Evolutionary conservation across 495 filamentous ascomycete genomes (phyloP).

Genomic region (Chaetomidium leptoderma): DNA sequence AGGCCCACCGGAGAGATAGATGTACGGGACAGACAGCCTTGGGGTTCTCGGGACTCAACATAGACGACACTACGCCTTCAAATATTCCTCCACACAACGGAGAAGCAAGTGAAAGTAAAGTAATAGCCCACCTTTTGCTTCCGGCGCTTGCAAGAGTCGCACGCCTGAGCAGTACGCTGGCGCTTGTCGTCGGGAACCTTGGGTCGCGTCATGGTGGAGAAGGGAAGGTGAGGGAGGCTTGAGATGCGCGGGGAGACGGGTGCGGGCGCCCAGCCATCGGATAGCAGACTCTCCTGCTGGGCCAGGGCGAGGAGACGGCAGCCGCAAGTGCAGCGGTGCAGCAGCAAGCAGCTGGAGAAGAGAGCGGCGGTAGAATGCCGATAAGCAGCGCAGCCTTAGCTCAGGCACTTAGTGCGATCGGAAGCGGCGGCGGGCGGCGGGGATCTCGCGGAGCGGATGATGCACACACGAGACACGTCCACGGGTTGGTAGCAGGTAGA

Average conservation of each 20-base stretch:
- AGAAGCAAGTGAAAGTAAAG: conserved; percentile 17
- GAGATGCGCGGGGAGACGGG: conserved; percentile 18
- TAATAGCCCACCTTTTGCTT: conserved; percentile 63
- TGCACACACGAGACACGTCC: conserved; percentile 32
- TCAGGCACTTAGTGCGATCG: conserved; percentile 26
- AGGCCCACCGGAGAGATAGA: background rate
- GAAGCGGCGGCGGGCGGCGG: conserved; percentile 29
- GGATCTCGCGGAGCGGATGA: conserved; percentile 32
- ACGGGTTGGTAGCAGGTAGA: conserved; percentile 30
- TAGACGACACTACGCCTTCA: background rate
- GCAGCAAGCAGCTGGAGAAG: conserved; percentile 12
- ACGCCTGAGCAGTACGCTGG: conserved; percentile 62
- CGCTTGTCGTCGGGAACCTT: conserved; percentile 62
- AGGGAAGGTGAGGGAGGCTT: conserved; percentile 13
- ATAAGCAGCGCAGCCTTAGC: too few species aligned
- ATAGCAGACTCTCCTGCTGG: conserved; percentile 20
- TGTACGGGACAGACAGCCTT: background rate
- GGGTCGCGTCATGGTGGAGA: conserved; percentile 54
- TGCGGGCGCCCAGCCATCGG: conserved; percentile 34
- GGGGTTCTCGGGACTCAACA: background rate
- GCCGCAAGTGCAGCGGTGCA: conserved; percentile 28
- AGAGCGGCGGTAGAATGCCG: conserved; percentile 8
- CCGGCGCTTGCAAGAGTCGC: conserved; percentile 72
- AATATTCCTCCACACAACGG: conserved; percentile 4
- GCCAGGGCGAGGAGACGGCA: conserved; percentile 18